Percentiles rank a stretch among this genome's conserved stretches.
phyloP scores from a whole-genome alignment of 2,329 filamentous ascomycete genomes.

The Curvularia verruculosa region DNA sequence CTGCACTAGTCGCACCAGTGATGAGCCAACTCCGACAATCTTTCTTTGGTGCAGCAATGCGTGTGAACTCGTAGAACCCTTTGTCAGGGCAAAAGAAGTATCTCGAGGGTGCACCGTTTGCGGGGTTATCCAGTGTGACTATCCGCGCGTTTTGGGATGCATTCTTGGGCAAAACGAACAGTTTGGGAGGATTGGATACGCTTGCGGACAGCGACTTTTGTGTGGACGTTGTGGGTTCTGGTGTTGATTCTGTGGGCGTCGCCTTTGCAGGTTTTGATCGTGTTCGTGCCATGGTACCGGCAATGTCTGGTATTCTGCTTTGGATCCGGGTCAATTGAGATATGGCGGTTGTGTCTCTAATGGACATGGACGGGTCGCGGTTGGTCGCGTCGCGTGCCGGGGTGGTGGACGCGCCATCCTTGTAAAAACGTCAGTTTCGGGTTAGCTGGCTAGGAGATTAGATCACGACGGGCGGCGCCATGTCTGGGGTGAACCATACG shows the following conservation, averaged over 20 bases:
- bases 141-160: conserved; percentile 61
- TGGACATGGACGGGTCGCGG: background rate
- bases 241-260: conserved; percentile 24
- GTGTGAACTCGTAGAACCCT: conserved; percentile 67
- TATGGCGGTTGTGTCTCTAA: background rate
- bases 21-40: conserved; percentile 63
- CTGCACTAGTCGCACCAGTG: conserved; percentile 18
- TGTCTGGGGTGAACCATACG: conserved; percentile 28
- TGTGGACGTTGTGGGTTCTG: conserved; percentile 30
- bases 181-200: conserved; percentile 55
- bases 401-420: conserved; percentile 34
- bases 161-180: conserved; percentile 64
- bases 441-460: conserved; percentile 23
- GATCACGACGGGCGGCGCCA: background rate
- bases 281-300: conserved; percentile 42
- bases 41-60: conserved; percentile 58
- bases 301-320: background rate
- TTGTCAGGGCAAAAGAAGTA: conserved; percentile 65
- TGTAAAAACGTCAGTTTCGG: conserved; percentile 34
- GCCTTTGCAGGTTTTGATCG: conserved; percentile 40
- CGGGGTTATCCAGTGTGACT: conserved; percentile 62
- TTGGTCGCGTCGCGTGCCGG: conserved; percentile 19
- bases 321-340: background rate
- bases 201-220: conserved; percentile 44
- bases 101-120: conserved; percentile 54